phyloP scores from a whole-genome alignment of 257 asterid genomes.

The Echium plantagineum region DNA sequence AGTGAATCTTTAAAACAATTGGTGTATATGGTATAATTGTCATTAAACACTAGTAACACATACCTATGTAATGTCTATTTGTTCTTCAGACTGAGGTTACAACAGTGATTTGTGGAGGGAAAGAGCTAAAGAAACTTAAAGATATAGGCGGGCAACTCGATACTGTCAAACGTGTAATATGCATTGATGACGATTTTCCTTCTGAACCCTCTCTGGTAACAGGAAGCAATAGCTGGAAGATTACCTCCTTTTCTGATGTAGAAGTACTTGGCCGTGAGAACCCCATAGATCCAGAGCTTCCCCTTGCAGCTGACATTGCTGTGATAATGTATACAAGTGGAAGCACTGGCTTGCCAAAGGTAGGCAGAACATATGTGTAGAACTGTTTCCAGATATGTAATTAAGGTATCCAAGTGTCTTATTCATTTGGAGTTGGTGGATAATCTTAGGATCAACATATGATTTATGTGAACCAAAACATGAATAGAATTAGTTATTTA shows the following conservation, averaged over 20 bases:
- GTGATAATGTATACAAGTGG: conserved; percentile 99
- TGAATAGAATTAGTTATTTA: not conserved
- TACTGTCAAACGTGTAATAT: conserved; percentile 70
- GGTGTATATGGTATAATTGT: not conserved
- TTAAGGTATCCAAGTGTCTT: conserved; percentile 18
- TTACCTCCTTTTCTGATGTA: conserved; percentile 57
- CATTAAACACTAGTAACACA: not conserved
- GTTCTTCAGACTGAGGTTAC: conserved; percentile 91
- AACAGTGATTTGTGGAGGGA: conserved; percentile 83
- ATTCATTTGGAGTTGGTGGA: conserved; percentile 7
- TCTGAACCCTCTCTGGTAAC: conserved; percentile 38
- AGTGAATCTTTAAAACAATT: not conserved
- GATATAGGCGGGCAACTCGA: conserved; percentile 84
- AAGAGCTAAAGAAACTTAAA: conserved; percentile 76
- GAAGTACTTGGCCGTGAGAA: conserved; percentile 60
- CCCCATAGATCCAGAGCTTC: conserved; percentile 73
- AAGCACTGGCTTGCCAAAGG: conserved; percentile 99
- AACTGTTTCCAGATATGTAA: not conserved
- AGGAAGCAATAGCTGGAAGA: conserved; percentile 47
- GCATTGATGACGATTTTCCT: conserved; percentile 70
- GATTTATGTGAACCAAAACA: too few relatives aligned
- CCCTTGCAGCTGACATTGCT: conserved; percentile 80
- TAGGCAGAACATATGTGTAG: conserved; percentile 14
- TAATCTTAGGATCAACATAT: not conserved
- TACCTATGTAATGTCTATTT: conserved; percentile 7